Evolutionary conservation across 169 alveolate genomes (phyloP), one percentile per base, ranked within the genome.

Genomic region (Plasmodium coatneyi): DNA sequence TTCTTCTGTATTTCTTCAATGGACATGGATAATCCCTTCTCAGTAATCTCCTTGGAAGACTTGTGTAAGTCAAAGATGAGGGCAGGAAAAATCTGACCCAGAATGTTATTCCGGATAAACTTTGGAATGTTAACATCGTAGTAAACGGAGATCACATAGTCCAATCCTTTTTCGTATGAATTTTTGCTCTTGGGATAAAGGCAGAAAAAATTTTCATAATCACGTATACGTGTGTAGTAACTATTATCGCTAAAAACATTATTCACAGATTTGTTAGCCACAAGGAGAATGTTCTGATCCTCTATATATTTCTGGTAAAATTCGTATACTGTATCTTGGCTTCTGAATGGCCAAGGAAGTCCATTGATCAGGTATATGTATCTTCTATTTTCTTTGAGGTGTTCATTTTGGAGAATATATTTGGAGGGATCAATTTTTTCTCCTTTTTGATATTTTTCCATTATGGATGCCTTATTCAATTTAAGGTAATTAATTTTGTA

Each of bases 271-370:
- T 28, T 84, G 32, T 84, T 84, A 0, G 66, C 83, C 14, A 84
- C 46, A 43, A 84, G 52, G 12, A 84, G 52, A 83, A 84, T 84
- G 36, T 84, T 84, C 30, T 84, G 30, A 7, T 84, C 60, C 9
- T 43, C 76, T 46, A 25, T 7, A 39, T 84, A 84, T 25, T 84
- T 84, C 54, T 84, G 92, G 30, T 84, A 84, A 70, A 43, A 66
- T 71, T 84, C 92, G 36, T 84, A 84, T 1, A 49, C 30, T 46
- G 79, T 46, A 70, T 84, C 92, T 16, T 84, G 92, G 76, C 92
- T 84, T 71, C 32, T 84, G 46, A 84, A 84, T 6, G 92, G 92
- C 92, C 92, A 84, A 25, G 92, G 92, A 16, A 84, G 49, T 41
- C 92, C 83, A 30, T 84, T 84, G 0, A 84, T 54, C 0, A 84